Evolutionary conservation across 805 yeast genomes (phyloP).

Genomic region (Candida anglica): DNA sequence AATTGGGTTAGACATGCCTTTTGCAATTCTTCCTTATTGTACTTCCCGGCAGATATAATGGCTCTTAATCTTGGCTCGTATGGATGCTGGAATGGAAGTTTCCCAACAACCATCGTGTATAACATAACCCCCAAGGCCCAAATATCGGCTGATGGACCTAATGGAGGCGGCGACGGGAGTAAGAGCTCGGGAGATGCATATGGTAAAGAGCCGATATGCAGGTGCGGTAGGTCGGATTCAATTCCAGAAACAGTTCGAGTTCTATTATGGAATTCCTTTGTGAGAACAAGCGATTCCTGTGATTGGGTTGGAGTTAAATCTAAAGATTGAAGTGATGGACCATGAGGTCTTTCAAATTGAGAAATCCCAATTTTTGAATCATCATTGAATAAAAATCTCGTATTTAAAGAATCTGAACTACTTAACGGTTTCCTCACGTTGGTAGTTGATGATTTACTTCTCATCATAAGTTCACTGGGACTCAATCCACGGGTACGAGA

Average conservation of each 20-base stretch:
- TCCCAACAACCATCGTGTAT: constrained; percentile 70
- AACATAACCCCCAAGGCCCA: constrained; percentile 89
- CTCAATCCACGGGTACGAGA: background rate
- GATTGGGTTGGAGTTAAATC: constrained; percentile 26
- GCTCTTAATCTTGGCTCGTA: constrained; percentile 76
- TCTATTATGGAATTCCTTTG: constrained; percentile 1
- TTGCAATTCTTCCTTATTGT: constrained; percentile 43
- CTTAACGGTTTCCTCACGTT: constrained; percentile 29
- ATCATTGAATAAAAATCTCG: constrained; percentile 18
- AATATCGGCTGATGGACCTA: constrained; percentile 70
- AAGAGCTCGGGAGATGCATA: constrained; percentile 89
- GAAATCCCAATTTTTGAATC: constrained; percentile 31
- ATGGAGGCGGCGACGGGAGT: constrained; percentile 54
- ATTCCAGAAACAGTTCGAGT: constrained; percentile 9
- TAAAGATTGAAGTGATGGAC: constrained; percentile 31
- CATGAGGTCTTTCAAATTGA: constrained; percentile 20
- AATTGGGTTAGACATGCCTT: constrained; percentile 34
- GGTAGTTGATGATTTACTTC: constrained; percentile 32
- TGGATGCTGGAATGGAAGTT: constrained; percentile 79
- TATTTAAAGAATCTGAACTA: constrained; percentile 26
- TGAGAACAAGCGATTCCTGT: constrained; percentile 2
- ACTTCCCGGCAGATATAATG: constrained; percentile 65
- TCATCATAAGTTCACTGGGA: constrained; percentile 12
- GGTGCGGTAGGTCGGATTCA: constrained; percentile 50
- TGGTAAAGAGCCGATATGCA: constrained; percentile 84